These are phyloP conservation scores for Septoria petroselini DNA, from an alignment of 2,329 filamentous ascomycete genomes.

Conservation along the genomic window DNA sequence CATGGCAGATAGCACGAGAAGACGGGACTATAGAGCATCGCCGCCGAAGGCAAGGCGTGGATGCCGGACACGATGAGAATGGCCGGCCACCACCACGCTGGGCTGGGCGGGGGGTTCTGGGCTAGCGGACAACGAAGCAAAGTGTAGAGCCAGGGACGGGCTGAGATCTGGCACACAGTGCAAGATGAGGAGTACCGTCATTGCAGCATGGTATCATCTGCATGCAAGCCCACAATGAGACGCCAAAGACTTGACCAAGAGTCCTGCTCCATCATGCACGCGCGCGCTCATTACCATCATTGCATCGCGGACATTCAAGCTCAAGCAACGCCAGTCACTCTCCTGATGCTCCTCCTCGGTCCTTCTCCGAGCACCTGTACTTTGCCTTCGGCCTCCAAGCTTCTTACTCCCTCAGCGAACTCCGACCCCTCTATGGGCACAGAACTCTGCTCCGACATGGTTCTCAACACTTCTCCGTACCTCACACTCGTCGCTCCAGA, in stretches of 20 bases:
- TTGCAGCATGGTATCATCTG: slow-evolving; percentile 10
- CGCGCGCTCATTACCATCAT: background rate
- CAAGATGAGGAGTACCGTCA: background rate
- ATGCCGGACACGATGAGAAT: background rate
- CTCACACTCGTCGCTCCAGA: slow-evolving; percentile 62
- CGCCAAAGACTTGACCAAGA: background rate
- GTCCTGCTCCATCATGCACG: slow-evolving; percentile 1
- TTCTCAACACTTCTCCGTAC: slow-evolving; percentile 73
- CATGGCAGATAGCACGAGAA: too few relatives aligned
- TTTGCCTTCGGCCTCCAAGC: slow-evolving; percentile 78
- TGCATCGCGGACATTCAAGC: too few relatives aligned
- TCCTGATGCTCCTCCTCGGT: slow-evolving; percentile 73
- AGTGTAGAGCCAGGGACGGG: background rate
- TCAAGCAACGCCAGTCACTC: slow-evolving; percentile 59
- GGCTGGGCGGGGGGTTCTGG: background rate
- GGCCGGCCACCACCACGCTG: background rate
- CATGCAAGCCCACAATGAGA: slow-evolving; percentile 1
- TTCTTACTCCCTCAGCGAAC: slow-evolving; percentile 76
- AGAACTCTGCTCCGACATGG: slow-evolving; percentile 67
- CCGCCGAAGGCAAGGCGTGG: too few relatives aligned
- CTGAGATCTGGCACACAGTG: too few relatives aligned
- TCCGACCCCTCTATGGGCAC: slow-evolving; percentile 70
- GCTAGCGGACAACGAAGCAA: background rate
- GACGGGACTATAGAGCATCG: too few relatives aligned
- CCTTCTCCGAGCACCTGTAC: slow-evolving; percentile 83